Percentiles rank a stretch among this genome's conserved stretches.
Evolutionary conservation across 2,329 filamentous ascomycete genomes (phyloP).

Genomic region (Myrmaecium sp.): DNA sequence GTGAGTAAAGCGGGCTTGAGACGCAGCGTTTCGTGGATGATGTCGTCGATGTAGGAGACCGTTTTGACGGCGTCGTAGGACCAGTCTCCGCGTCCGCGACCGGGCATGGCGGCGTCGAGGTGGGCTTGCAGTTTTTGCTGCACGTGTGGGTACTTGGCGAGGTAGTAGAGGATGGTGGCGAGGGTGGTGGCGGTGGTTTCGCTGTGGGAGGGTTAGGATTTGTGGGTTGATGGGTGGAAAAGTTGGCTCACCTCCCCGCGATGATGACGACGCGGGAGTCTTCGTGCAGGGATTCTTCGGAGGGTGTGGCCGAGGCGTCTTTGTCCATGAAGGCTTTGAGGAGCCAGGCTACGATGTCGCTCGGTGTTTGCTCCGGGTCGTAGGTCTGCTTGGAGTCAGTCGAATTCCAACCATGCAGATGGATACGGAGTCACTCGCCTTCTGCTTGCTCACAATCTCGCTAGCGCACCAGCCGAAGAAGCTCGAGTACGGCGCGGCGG

Average conservation of each 20-base stretch:
- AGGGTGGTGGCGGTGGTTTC: slow-evolving; percentile 20
- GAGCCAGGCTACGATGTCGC: slow-evolving; percentile 24
- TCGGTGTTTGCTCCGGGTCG: slow-evolving; percentile 12
- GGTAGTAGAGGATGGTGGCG: slow-evolving; percentile 14
- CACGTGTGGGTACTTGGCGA: slow-evolving; percentile 15
- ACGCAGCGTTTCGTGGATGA: slow-evolving; percentile 19
- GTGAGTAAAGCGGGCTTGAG: slow-evolving; percentile 22
- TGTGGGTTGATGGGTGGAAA: not conserved
- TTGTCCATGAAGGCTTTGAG: slow-evolving; percentile 22
- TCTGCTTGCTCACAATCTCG: slow-evolving; percentile 15
- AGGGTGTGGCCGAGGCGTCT: slow-evolving; percentile 18
- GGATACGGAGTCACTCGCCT: slow-evolving; percentile 7
- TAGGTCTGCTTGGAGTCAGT: slow-evolving; percentile 7
- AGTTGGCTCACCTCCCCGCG: slow-evolving; percentile 12
- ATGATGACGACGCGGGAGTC: slow-evolving; percentile 18
- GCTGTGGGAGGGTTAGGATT: slow-evolving; percentile 7
- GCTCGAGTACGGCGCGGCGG: slow-evolving; percentile 10
- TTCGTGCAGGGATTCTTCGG: slow-evolving; percentile 13
- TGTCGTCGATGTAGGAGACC: slow-evolving; percentile 18
- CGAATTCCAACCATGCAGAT: not conserved
- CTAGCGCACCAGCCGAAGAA: slow-evolving; percentile 15
- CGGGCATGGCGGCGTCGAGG: slow-evolving; percentile 15
- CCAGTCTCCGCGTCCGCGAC: slow-evolving; percentile 10
- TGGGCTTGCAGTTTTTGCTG: slow-evolving; percentile 14
- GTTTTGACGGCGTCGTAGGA: slow-evolving; percentile 13